A percentile compares a stretch with the other conserved stretches of the same genome.
These are phyloP conservation scores for Debaryomycetaceae sp. DNA, from an alignment of 1,139 yeast species.

Conservation along the genomic window DNA sequence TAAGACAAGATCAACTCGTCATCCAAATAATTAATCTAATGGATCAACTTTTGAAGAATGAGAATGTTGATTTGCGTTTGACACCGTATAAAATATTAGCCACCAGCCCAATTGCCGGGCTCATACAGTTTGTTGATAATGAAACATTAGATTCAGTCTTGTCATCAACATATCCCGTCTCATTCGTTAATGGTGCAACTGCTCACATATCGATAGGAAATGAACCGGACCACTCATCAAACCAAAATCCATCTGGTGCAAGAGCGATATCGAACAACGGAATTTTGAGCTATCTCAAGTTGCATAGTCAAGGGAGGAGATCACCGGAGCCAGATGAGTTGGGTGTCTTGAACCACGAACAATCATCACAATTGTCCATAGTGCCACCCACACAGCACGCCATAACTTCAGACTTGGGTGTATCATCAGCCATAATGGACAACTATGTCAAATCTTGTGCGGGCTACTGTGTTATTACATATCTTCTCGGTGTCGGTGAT, in stretches of 20 bases:
- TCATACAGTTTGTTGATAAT: constrained; percentile 89
- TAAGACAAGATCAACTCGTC: constrained; percentile 93
- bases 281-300: constrained; percentile 65
- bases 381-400: constrained; percentile 23
- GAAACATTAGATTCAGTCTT: constrained; percentile 84
- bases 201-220: constrained; percentile 3
- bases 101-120: constrained; percentile 86
- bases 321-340: constrained; percentile 24
- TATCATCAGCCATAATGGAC: constrained; percentile 77
- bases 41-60: constrained; percentile 86
- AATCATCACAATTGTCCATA: constrained; percentile 1
- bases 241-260: neutral
- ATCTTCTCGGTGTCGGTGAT: constrained; percentile 93
- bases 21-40: constrained; percentile 87
- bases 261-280: constrained; percentile 37
- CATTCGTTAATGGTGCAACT: constrained; percentile 6
- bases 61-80: constrained; percentile 80
- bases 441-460: constrained; percentile 95
- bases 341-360: constrained; percentile 21
- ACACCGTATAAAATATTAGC: constrained; percentile 91
- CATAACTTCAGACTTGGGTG: constrained; percentile 61
- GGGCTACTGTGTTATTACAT: constrained; percentile 96
- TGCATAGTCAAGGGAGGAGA: constrained; percentile 52
- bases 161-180: constrained; percentile 50
- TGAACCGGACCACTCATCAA: constrained; percentile 4